A percentile compares a stretch with the other conserved stretches of the same genome.
Conservation (phyloP, 768 basidiomycete genomes). For the Coprinellus micaceus region DNA sequence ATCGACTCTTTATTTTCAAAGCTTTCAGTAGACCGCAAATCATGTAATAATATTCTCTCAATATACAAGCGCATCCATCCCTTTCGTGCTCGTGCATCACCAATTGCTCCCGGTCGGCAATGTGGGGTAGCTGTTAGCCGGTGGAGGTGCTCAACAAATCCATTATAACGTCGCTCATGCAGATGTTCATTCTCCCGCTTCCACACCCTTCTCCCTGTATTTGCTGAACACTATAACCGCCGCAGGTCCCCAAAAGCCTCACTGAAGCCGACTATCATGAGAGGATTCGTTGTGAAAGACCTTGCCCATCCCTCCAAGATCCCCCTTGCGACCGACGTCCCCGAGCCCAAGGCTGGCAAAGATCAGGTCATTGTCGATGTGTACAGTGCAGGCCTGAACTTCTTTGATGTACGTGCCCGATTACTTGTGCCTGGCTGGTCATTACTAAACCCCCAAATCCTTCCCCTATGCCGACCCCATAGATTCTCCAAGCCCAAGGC, state of each 20-base stretch:
- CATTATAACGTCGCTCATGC: too few relatives aligned
- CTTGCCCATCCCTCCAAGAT: slow-evolving; percentile 68
- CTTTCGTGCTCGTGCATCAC: background rate
- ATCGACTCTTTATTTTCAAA: background rate
- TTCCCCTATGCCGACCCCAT: slow-evolving; percentile 10
- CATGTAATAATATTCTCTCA: slow-evolving; percentile 5
- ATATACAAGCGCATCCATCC: background rate
- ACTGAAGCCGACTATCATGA: too few relatives aligned
- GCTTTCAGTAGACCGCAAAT: background rate
- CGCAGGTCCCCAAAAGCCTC: too few relatives aligned
- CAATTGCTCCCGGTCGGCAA: background rate
- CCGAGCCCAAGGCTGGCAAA: slow-evolving; percentile 50
- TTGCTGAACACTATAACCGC: too few relatives aligned
- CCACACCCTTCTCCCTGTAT: too few relatives aligned
- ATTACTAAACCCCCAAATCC: background rate
- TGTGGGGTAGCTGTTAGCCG: background rate
- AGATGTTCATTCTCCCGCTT: too few relatives aligned
- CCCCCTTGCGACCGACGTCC: slow-evolving; percentile 45
- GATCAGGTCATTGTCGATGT: slow-evolving; percentile 72
- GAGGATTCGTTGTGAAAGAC: slow-evolving; percentile 70
- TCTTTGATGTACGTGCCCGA: slow-evolving; percentile 56
- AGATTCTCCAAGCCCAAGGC: slow-evolving; percentile 86
- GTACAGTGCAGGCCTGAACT: slow-evolving; percentile 72
- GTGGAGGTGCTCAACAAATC: too few relatives aligned
- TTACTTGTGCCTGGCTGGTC: background rate